Base-by-base conservation (phyloP, 1,284 basidiomycete genomes). In the Grifola frondosa region DNA sequence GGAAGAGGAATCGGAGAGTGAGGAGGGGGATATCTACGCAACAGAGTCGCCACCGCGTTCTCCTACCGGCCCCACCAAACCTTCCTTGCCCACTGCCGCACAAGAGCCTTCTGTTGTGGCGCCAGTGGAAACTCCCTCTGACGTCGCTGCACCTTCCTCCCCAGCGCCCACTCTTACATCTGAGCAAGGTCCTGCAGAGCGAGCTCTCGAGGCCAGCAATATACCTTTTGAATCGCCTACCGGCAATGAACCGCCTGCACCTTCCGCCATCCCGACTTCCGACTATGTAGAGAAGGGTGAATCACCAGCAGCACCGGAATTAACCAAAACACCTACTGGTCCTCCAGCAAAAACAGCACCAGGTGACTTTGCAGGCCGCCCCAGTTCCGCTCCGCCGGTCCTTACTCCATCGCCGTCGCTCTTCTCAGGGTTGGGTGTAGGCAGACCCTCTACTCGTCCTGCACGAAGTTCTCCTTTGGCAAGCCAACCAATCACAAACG, bases 181-280 rank as follows among this genome's bases (percentile, higher is more conserved):
- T n/a, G n/a, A n/a, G n/a, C n/a, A 56, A 30, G 37, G 43, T 24
- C 30, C 46, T 36, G 23, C 25, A 19, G 30, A 30, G 4, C 53
- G 57, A 4, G 50, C 58, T 4, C 58, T 57, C 33, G 62, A 64
- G n/a, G 54, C 57, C 37, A 70, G 64, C 42, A 69, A 69, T 0
- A 78, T 81, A 4, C 80, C 82, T 16, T 80, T 79, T 20, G 76
- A 70, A 2, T 79, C 80, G 25, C 81, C 82, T 0, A 55, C 61
- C 10, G 75, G 69, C 6, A 29, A 33, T 17, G 29, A 24, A 12
- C 40, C 56, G 16, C 49, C 53, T 15, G 11, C 39, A 13, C 32
- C 40, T 8, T 12, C 44, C 11, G 42, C 46, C 6, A 38, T 44
- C 12, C 30, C 52, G 3, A 26, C 30, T 5, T 24, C 35, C 3